Base-by-base conservation (phyloP, 139 green algal species). In the Asterochloris erici region DNA sequence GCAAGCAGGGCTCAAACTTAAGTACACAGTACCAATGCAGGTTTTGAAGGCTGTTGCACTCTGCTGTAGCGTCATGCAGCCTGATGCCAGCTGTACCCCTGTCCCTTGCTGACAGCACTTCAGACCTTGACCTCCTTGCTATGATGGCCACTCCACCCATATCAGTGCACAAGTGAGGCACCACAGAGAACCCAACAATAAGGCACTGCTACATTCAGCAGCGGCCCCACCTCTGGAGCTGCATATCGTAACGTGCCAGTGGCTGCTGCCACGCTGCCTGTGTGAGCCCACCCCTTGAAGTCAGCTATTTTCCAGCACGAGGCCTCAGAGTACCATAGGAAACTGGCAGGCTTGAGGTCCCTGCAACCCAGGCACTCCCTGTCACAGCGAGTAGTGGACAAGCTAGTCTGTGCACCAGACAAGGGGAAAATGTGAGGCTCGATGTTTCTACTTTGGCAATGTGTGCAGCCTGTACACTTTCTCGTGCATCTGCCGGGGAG, bases 241-340 rank as follows among this genome's bases (percentile, higher is more conserved):
- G 78, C 63, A 63, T 82, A 74, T 64, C 78, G 63, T 21, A 82
- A 27, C 0, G 14, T 74, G 78, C 29, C 73, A 63, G 61, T n/a
- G 0, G 73, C 63, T 26, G 63, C 61, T 26, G 28, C 68, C 14
- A 29, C 62, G 15, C 61, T 73, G 78, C 78, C 78, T 27, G 78
- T 63, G 26, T 63, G 78, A 21, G 78, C 69, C 78, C 78, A 82
- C n/a, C 69, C 28, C 9, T 63, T n/a, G 62, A 82, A 73, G 63
- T 82, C 69, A 17, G 73, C 27, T 63, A 82, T n/a, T 26, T 82
- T 82, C 78, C 78, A 82, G 27, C 78, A 63, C 15, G 61, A 82
- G 13, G 29, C 63, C 27, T 73, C 63, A n/a, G 61, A 27, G 64
- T 63, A 82, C 78, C 78, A 82, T 19, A 82, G 19, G 54, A 82